Evolutionary conservation across 768 basidiomycete species (phyloP).

Genomic region (Pleurotus pulmonarius): DNA sequence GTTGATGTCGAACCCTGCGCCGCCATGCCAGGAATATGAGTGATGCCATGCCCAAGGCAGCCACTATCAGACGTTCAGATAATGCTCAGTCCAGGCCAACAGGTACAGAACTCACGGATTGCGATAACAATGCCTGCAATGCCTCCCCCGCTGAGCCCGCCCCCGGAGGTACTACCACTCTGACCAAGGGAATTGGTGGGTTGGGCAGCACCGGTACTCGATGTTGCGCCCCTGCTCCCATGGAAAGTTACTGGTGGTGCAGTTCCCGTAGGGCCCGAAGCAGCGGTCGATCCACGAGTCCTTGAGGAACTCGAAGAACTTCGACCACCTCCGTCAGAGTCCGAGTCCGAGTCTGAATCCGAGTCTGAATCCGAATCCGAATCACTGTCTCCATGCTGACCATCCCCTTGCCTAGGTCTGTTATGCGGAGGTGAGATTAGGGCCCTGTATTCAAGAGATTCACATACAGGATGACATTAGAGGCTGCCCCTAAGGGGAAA

Average conservation of each 20-base stretch:
- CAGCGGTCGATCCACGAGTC: not conserved
- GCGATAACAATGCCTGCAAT: constrained; percentile 17
- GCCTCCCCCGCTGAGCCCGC: constrained; percentile 15
- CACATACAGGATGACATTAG: not conserved
- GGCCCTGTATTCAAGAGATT: not conserved
- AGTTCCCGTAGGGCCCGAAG: constrained; percentile 8
- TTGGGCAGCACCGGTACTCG: not conserved
- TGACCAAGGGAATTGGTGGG: not conserved
- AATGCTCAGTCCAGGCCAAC: not conserved
- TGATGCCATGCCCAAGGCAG: not conserved
- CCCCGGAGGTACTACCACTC: not conserved
- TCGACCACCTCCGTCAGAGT: constrained; percentile 11
- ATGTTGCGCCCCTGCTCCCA: not conserved
- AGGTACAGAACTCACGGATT: constrained; percentile 9
- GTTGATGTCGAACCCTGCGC: constrained; percentile 2
- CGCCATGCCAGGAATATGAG: constrained; percentile 7
- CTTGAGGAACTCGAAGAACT: constrained; percentile 12
- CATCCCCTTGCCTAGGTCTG: not conserved
- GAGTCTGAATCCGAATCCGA: constrained; percentile 12
- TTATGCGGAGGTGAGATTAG: not conserved
- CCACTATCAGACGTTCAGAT: constrained; percentile 2
- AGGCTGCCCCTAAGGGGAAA: not conserved
- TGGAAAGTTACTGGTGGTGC: constrained; percentile 2
- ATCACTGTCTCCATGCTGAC: constrained; percentile 10
- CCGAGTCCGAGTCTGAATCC: constrained; percentile 15